Evolutionary conservation across 108 stramenopile species (phyloP).

Genomic region (Conticribra weissflogii): DNA sequence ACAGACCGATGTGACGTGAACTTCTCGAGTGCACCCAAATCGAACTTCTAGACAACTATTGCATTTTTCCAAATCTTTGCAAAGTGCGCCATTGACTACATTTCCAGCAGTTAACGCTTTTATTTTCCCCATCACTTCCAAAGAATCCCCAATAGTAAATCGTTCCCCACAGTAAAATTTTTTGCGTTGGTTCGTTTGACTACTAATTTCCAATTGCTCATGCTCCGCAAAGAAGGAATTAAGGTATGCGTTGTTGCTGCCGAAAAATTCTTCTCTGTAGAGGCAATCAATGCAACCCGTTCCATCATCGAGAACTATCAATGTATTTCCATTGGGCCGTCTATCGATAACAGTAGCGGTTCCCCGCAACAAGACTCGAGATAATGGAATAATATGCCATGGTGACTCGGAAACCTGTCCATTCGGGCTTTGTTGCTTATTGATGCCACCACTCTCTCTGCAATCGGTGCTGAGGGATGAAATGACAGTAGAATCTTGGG

Average conservation of each 20-base stretch:
- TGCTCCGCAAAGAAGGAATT: slow-evolving; percentile 23
- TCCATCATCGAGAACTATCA: slow-evolving; percentile 84
- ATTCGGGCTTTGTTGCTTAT: neutral
- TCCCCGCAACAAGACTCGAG: slow-evolving; percentile 69
- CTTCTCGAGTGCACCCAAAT: slow-evolving; percentile 47
- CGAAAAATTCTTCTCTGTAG: slow-evolving; percentile 45
- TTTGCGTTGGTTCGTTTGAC: slow-evolving; percentile 9
- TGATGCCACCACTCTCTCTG: too few relatives aligned
- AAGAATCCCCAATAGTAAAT: slow-evolving; percentile 57
- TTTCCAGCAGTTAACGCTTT: slow-evolving; percentile 47
- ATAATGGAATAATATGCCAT: slow-evolving; percentile 60
- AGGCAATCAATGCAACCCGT: slow-evolving; percentile 82
- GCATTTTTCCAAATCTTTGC: slow-evolving; percentile 32
- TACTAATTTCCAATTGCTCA: neutral
- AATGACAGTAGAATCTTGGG: too few relatives aligned
- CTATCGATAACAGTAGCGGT: slow-evolving; percentile 58
- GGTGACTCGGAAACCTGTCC: neutral
- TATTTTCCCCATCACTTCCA: slow-evolving; percentile 67
- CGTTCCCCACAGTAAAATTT: slow-evolving; percentile 3
- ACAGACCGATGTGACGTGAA: slow-evolving; percentile 46
- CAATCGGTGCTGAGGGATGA: too few relatives aligned
- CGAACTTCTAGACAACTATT: slow-evolving; percentile 36
- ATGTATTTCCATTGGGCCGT: slow-evolving; percentile 53
- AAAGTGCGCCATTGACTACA: slow-evolving; percentile 16
- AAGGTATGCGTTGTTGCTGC: slow-evolving; percentile 23